Conservation (phyloP, 805 yeast species). For the Starmerella sp. region DNA sequence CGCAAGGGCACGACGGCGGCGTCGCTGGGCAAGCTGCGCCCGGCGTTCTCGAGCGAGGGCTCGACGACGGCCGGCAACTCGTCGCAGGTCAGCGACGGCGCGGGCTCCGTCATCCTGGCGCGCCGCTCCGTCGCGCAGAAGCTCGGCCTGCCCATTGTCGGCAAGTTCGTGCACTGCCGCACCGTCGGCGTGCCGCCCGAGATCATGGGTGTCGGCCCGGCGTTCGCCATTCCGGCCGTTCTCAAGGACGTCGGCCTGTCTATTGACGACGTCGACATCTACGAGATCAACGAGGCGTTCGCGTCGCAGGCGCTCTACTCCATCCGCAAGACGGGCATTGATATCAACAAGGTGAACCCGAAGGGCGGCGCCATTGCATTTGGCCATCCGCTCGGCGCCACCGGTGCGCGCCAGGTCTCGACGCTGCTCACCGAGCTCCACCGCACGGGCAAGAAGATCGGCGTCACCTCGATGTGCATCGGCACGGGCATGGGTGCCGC, state of each 20-base stretch:
- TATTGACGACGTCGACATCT: slow-evolving; percentile 57
- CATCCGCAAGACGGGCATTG: slow-evolving; percentile 53
- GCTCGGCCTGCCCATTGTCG: slow-evolving; percentile 60
- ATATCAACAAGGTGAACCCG: slow-evolving; percentile 64
- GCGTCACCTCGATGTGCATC: slow-evolving; percentile 91
- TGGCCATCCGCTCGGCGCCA: slow-evolving; percentile 88
- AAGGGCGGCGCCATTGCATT: slow-evolving; percentile 95
- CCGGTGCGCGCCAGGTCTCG: slow-evolving; percentile 88
- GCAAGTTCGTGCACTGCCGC: slow-evolving; percentile 66
- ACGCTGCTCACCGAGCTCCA: slow-evolving; percentile 73
- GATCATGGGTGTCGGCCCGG: slow-evolving; percentile 97
- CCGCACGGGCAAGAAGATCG: slow-evolving; percentile 57
- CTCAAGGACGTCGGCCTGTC: slow-evolving; percentile 50
- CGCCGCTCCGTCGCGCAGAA: slow-evolving; percentile 75
- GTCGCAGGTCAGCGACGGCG: slow-evolving; percentile 93
- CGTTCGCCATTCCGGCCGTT: slow-evolving; percentile 81
- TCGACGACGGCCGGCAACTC: slow-evolving; percentile 93
- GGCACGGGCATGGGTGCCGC: slow-evolving; percentile 99
- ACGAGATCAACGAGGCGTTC: slow-evolving; percentile 92
- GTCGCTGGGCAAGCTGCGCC: slow-evolving; percentile 61
- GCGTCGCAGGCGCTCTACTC: slow-evolving; percentile 88
- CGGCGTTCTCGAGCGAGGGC: slow-evolving; percentile 80
- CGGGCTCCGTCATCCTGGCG: slow-evolving; percentile 77
- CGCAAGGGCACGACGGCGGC: slow-evolving; percentile 74
- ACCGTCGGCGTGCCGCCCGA: slow-evolving; percentile 93